Percentiles rank a stretch among this genome's conserved stretches.
Evolutionary conservation across 2,329 filamentous ascomycete species (phyloP).

Genomic region (Plenodomus lindquistii): DNA sequence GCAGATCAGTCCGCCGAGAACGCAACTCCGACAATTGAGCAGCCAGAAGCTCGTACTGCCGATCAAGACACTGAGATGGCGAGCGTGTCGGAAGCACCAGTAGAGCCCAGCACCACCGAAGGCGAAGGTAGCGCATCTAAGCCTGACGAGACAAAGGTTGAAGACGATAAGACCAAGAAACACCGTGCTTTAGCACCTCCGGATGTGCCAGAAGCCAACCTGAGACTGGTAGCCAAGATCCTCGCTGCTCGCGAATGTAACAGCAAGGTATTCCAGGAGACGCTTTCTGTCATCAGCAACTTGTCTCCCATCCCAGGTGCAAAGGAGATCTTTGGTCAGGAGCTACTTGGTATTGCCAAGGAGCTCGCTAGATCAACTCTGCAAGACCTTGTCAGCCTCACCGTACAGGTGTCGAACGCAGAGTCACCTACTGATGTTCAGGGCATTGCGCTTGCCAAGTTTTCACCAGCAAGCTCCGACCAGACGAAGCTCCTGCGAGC

Average conservation of each 20-base stretch:
- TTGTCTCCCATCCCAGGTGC: slow-evolving; percentile 90
- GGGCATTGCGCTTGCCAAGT: slow-evolving; percentile 89
- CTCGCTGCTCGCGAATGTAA: slow-evolving; percentile 95
- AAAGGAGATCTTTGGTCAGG: slow-evolving; percentile 87
- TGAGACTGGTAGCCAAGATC: slow-evolving; percentile 93
- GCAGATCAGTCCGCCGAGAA: slow-evolving; percentile 27
- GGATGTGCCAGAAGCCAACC: slow-evolving; percentile 82
- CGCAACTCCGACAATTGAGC: slow-evolving; percentile 16
- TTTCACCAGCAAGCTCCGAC: slow-evolving; percentile 93
- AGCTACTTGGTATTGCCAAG: slow-evolving; percentile 86
- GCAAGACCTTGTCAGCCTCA: slow-evolving; percentile 78
- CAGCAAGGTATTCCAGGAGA: slow-evolving; percentile 97
- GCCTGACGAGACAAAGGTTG: slow-evolving; percentile 41
- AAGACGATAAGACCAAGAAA: slow-evolving; percentile 53
- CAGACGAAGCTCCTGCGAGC: slow-evolving; percentile 94
- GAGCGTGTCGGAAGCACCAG: slow-evolving; percentile 32
- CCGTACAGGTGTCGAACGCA: slow-evolving; percentile 84
- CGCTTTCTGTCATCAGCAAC: slow-evolving; percentile 97
- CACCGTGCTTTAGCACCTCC: slow-evolving; percentile 73
- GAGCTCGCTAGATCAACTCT: slow-evolving; percentile 83
- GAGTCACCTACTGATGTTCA: slow-evolving; percentile 92
- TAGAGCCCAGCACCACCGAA: slow-evolving; percentile 33
- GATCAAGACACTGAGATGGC: slow-evolving; percentile 43
- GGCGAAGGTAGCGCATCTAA: slow-evolving; percentile 29
- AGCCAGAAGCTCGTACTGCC: slow-evolving; percentile 4